Conservation (phyloP, 176 grass and related monocot species). For the Guadua angustifolia region DNA sequence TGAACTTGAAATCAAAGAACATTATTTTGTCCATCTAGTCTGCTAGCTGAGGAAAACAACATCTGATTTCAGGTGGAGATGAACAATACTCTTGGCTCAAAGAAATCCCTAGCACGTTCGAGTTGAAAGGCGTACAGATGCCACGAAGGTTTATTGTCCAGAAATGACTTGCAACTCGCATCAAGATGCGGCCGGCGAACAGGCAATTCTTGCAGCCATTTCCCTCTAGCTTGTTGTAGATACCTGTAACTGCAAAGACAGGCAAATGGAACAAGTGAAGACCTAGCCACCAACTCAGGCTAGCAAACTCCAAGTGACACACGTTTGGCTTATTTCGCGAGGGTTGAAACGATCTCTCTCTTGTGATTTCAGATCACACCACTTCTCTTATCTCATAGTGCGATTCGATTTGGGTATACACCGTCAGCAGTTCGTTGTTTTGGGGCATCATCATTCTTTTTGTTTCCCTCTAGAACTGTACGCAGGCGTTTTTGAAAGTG, state of each 20-base stretch:
- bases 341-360: constrained; percentile 36
- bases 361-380: constrained; percentile 18
- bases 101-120: constrained; percentile 49
- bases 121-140: constrained; percentile 50
- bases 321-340: constrained; percentile 27
- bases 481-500: constrained; percentile 43
- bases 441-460: constrained; percentile 33
- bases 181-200: neutral
- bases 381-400: constrained; percentile 31
- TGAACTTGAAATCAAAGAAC: neutral
- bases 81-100: constrained; percentile 61
- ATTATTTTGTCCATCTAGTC: neutral
- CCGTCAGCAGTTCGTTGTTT: neutral
- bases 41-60: constrained; percentile 21
- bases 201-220: neutral
- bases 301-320: constrained; percentile 33
- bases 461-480: constrained; percentile 34
- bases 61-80: constrained; percentile 52
- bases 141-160: constrained; percentile 25
- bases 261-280: constrained; percentile 12
- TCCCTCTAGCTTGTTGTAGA: constrained; percentile 40
- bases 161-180: neutral
- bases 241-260: constrained; percentile 35
- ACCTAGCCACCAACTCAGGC: neutral
- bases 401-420: constrained; percentile 1